phyloP scores from a whole-genome alignment of 2,329 filamentous ascomycete species.

The Elsinoe necatrix region DNA sequence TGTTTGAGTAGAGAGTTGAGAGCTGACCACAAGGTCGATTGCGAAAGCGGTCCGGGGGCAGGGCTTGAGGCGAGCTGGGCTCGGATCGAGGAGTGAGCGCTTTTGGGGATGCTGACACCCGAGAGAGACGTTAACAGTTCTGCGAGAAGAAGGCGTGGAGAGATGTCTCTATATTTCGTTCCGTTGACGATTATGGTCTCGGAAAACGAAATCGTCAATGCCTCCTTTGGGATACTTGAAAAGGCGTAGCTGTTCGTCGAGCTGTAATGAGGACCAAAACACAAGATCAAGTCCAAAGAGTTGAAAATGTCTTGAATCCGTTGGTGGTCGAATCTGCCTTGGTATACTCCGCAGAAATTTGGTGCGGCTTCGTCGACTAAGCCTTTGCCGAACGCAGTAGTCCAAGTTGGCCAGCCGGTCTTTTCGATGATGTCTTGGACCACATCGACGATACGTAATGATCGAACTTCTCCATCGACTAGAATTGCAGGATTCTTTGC shows the following conservation, averaged over 20 bases:
- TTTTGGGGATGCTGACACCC: constrained; percentile 20
- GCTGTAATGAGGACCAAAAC: constrained; percentile 19
- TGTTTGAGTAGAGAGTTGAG: constrained; percentile 20
- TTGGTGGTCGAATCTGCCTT: constrained; percentile 21
- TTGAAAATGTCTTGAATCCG: constrained; percentile 22
- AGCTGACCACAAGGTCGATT: constrained; percentile 22
- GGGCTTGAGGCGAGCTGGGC: background rate
- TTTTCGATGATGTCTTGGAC: constrained; percentile 23
- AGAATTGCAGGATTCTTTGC: constrained; percentile 20
- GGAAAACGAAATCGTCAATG: constrained; percentile 29
- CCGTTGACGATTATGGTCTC: constrained; percentile 56
- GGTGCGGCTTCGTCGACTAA: constrained; percentile 38
- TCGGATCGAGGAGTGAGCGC: constrained; percentile 17
- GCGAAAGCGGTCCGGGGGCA: constrained; percentile 17
- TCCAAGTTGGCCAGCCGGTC: constrained; percentile 43
- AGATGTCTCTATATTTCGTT: constrained; percentile 67
- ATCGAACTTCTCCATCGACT: constrained; percentile 21
- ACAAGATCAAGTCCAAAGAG: constrained; percentile 20
- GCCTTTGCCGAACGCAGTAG: constrained; percentile 44
- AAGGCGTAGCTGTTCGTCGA: constrained; percentile 28
- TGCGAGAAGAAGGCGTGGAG: constrained; percentile 58
- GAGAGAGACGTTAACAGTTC: constrained; percentile 40
- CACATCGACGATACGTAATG: constrained; percentile 18
- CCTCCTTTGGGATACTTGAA: constrained; percentile 22
- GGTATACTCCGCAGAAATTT: constrained; percentile 22